Conservation (phyloP, 306 rosid species). For the Rosa lucieae region DNA sequence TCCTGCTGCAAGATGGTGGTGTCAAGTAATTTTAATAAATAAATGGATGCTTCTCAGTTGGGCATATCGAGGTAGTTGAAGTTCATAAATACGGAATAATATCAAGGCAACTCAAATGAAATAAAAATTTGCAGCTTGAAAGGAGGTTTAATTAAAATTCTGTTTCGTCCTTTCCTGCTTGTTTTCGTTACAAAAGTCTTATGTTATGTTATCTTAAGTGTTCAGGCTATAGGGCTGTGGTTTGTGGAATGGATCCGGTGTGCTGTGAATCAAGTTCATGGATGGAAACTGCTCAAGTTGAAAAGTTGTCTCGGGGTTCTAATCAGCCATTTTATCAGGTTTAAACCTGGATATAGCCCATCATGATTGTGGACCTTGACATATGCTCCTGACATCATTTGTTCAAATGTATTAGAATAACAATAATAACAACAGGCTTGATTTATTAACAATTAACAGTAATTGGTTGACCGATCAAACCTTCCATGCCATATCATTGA, state of each 20-base stretch:
- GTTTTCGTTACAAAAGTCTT: conserved; percentile 23
- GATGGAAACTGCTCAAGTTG: conserved; percentile 89
- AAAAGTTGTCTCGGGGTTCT: conserved; percentile 66
- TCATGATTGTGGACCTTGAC: neutral
- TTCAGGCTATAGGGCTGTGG: conserved; percentile 78
- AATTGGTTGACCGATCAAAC: neutral
- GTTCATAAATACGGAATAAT: conserved; percentile 24
- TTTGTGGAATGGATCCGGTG: conserved; percentile 97
- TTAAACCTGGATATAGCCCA: neutral
- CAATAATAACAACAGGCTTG: neutral
- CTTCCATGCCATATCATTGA: neutral
- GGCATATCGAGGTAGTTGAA: neutral
- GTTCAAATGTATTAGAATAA: neutral
- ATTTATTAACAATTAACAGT: neutral
- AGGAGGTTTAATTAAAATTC: neutral
- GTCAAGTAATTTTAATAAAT: conserved; percentile 2
- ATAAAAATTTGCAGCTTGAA: conserved; percentile 9
- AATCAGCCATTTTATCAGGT: conserved; percentile 94
- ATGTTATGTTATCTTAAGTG: neutral
- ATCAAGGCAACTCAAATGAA: conserved; percentile 13
- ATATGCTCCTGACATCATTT: neutral
- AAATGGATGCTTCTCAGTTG: neutral
- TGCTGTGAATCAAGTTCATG: conserved; percentile 89
- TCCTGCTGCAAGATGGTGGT: conserved; percentile 8
- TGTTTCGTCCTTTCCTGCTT: conserved; percentile 4